phyloP scores from a whole-genome alignment of 2,329 filamentous ascomycete species.

The Talaromyces funiculosus region DNA sequence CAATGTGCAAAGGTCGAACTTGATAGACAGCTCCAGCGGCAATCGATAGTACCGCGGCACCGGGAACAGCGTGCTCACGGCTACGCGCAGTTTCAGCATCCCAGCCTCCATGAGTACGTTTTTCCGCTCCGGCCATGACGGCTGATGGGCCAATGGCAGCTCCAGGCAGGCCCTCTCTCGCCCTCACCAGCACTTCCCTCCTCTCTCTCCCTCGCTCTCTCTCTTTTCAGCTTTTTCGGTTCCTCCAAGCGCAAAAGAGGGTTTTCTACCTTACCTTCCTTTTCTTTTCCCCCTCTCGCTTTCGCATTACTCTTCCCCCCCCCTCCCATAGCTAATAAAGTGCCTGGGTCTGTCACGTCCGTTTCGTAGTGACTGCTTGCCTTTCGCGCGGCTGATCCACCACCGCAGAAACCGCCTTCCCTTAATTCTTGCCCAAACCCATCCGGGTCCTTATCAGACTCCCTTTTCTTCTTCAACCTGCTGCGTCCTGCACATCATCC shows the following conservation, averaged over 20 bases:
- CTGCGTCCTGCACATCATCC: conserved; percentile 1
- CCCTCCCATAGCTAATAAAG: conserved; percentile 11
- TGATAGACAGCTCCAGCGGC: neutral
- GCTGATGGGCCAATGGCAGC: conserved; percentile 6
- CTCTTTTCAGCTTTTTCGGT: neutral
- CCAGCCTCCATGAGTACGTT: conserved; percentile 12
- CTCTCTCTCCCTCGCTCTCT: neutral
- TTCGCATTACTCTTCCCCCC: conserved; percentile 16
- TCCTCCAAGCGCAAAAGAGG: neutral
- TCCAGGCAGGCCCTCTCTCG: conserved; percentile 6
- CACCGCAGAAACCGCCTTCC: conserved; percentile 1
- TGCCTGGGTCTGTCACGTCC: neutral
- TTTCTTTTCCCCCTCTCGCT: conserved; percentile 20
- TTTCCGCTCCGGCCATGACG: conserved; percentile 12
- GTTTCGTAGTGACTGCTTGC: neutral
- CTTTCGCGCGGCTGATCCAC: conserved; percentile 4
- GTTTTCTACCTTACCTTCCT: conserved; percentile 10
- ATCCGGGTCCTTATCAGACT: conserved; percentile 1
- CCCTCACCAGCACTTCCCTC: conserved; percentile 5
- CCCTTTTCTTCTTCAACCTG: neutral
- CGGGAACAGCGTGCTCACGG: conserved; percentile 8
- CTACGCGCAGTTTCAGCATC: conserved; percentile 8
- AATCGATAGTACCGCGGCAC: neutral
- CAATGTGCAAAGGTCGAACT: neutral
- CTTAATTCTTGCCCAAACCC: neutral